Conservation (phyloP, 2,329 filamentous ascomycete species). For the Neodidymelliopsis sp. region DNA sequence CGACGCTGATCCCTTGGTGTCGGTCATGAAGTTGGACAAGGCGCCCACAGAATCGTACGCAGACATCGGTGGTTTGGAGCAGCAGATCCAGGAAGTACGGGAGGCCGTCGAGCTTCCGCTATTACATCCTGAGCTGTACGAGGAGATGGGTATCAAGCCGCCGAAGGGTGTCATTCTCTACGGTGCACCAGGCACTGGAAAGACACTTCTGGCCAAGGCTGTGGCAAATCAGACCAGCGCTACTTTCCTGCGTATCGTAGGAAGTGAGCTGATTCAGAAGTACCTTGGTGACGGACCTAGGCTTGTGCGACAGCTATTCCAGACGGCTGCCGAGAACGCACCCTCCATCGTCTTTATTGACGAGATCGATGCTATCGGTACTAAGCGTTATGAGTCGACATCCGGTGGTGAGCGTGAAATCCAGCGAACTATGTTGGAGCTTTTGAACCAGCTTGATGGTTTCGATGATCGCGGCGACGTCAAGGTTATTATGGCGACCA, state of each 20-base stretch:
- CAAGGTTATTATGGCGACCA: slow-evolving; percentile 99
- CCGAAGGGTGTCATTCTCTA: slow-evolving; percentile 99
- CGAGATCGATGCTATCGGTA: slow-evolving; percentile 98
- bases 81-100: slow-evolving; percentile 95
- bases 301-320: slow-evolving; percentile 94
- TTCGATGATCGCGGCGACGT: slow-evolving; percentile 99
- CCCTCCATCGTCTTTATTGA: slow-evolving; percentile 99
- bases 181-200: slow-evolving; percentile 94
- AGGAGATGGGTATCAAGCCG: slow-evolving; percentile 99
- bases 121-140: slow-evolving; percentile 94
- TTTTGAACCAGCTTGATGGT: slow-evolving; percentile 97
- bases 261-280: slow-evolving; percentile 97
- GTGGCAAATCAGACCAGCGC: slow-evolving; percentile 99
- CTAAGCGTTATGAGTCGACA: slow-evolving; percentile 97
- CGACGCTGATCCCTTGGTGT: slow-evolving; percentile 92
- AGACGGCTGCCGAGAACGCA: slow-evolving; percentile 93
- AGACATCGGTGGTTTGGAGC: slow-evolving; percentile 94
- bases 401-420: slow-evolving; percentile 97
- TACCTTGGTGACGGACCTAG: slow-evolving; percentile 96
- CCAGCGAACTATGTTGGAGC: slow-evolving; percentile 97
- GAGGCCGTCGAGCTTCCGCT: slow-evolving; percentile 96
- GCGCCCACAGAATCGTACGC: slow-evolving; percentile 98
- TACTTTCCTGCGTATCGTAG: slow-evolving; percentile 96
- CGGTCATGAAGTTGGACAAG: slow-evolving; percentile 99
- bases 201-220: slow-evolving; percentile 93